Percentiles rank a stretch among this genome's conserved stretches.
Conservation (phyloP, 176 grass and related monocot genomes). For the Saccharum officinarum region DNA sequence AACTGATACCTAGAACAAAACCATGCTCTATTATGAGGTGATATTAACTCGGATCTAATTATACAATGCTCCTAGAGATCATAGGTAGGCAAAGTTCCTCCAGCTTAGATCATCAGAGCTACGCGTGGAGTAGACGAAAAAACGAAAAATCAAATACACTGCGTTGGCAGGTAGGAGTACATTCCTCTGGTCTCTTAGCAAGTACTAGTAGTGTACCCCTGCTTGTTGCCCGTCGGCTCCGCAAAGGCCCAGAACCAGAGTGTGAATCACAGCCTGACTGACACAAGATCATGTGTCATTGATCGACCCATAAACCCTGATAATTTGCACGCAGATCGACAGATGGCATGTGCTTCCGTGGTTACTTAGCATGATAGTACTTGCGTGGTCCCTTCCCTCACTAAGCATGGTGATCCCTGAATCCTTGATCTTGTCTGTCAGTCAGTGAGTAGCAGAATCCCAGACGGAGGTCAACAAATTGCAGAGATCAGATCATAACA, state of each 20-base stretch:
- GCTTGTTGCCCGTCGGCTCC: background rate
- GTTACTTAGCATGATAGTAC: background rate
- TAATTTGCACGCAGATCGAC: background rate
- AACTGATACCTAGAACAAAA: too few relatives aligned
- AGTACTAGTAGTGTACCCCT: background rate
- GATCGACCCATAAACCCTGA: background rate
- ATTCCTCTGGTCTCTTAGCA: too few relatives aligned
- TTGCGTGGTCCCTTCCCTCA: background rate
- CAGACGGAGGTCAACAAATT: background rate
- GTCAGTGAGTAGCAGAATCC: background rate
- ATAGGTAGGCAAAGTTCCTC: background rate
- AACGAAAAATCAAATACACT: too few relatives aligned
- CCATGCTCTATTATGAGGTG: too few relatives aligned
- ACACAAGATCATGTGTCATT: background rate
- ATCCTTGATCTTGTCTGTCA: slow-evolving; percentile 14
- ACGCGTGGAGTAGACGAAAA: too few relatives aligned
- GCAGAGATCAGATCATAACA: background rate
- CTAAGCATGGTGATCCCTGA: background rate
- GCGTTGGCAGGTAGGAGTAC: too few relatives aligned
- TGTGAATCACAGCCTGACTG: background rate
- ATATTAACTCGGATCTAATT: too few relatives aligned
- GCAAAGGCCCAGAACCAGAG: background rate
- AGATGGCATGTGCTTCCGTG: slow-evolving; percentile 1
- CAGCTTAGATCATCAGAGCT: background rate
- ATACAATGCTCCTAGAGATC: too few relatives aligned